Evolutionary conservation across 2,329 filamentous ascomycete species (phyloP).

Genomic region (Fusarium brevicatenulatum): DNA sequence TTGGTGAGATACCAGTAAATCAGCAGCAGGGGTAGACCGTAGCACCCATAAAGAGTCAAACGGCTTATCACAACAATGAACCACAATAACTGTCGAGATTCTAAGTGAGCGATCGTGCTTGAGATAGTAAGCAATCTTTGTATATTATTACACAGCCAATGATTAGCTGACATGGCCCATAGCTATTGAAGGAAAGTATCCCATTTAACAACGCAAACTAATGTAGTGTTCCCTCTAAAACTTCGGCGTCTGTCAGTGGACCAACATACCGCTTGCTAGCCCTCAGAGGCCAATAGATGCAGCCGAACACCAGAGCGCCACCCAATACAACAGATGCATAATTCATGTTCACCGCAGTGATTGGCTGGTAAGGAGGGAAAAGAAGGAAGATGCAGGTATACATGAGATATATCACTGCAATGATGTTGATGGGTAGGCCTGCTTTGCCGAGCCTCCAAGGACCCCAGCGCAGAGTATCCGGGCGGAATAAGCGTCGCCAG

Average conservation of each 20-base stretch:
- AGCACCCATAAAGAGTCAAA: not conserved
- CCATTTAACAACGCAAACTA: not conserved
- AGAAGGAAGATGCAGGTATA: slow-evolving; percentile 28
- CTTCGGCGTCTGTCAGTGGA: not conserved
- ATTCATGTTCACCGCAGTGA: slow-evolving; percentile 32
- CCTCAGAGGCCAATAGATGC: slow-evolving; percentile 29
- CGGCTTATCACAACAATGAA: too few species aligned
- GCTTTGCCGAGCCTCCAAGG: slow-evolving; percentile 26
- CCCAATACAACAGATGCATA: slow-evolving; percentile 29
- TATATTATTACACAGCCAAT: not conserved
- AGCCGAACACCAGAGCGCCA: slow-evolving; percentile 20
- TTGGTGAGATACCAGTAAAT: not conserved
- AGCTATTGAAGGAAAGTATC: too few species aligned
- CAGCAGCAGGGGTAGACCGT: not conserved
- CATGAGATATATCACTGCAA: slow-evolving; percentile 13
- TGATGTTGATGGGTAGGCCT: slow-evolving; percentile 21
- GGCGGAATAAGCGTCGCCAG: slow-evolving; percentile 21
- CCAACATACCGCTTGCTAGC: slow-evolving; percentile 27
- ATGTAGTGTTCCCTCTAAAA: not conserved
- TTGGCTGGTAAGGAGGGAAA: slow-evolving; percentile 26
- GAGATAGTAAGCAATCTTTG: not conserved
- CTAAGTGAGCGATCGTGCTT: not conserved
- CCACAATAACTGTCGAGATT: not conserved
- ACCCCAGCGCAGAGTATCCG: slow-evolving; percentile 22
- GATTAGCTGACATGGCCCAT: too few species aligned